These are phyloP conservation scores for Aspergillus transmontanensis DNA, from an alignment of 2,329 filamentous ascomycete species.

Conservation along the genomic window DNA sequence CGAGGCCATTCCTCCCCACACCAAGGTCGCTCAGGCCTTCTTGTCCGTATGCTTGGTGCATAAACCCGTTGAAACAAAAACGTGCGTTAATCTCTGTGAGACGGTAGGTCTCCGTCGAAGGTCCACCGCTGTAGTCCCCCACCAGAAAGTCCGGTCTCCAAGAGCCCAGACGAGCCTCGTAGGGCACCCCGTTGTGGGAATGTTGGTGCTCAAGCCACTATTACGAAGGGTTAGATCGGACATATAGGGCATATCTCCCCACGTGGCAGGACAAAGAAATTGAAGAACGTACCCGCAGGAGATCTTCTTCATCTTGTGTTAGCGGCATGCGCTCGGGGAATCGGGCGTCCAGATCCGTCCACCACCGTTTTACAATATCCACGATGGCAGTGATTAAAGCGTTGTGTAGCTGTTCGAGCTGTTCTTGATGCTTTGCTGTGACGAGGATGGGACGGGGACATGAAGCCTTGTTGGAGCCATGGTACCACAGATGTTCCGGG, in stretches of 20 bases:
- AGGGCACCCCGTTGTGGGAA: not conserved
- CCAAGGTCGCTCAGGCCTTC: constrained; percentile 9
- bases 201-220: not conserved
- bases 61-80: constrained; percentile 26
- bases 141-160: constrained; percentile 34
- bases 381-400: constrained; percentile 25
- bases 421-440: constrained; percentile 3
- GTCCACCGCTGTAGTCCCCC: not conserved
- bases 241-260: no score
- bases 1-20: not conserved
- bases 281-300: constrained; percentile 6
- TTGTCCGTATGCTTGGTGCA: constrained; percentile 15
- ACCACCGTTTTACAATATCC: constrained; percentile 33
- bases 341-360: constrained; percentile 23
- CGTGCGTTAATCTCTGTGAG: constrained; percentile 32
- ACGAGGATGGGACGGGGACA: constrained; percentile 9
- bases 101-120: constrained; percentile 9
- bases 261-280: not conserved
- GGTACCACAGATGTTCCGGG: constrained; percentile 3
- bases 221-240: not conserved
- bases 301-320: constrained; percentile 25
- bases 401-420: constrained; percentile 17
- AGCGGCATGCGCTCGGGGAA: constrained; percentile 32
- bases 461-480: not conserved
- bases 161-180: constrained; percentile 16